These are phyloP conservation scores for Xylaria bambusicola DNA, from an alignment of 495 filamentous ascomycete genomes.

Conservation along the genomic window DNA sequence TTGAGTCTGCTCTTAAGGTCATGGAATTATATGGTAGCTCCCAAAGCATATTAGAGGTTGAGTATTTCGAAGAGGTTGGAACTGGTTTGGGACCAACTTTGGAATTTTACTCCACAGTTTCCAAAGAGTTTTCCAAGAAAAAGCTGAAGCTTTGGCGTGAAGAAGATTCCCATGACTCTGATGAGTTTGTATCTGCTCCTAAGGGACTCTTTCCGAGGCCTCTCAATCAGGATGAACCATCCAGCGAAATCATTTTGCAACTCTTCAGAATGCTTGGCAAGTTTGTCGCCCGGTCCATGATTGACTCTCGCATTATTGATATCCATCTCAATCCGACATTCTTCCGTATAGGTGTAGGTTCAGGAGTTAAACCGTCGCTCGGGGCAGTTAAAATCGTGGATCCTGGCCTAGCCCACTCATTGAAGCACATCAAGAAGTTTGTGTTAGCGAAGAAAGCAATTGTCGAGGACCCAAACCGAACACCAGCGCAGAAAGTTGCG, in stretches of 20 bases:
- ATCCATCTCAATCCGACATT: conserved; percentile 97
- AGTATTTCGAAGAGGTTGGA: conserved; percentile 98
- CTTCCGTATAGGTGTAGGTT: conserved; percentile 86
- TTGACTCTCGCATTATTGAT: conserved; percentile 97
- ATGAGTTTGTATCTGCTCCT: conserved; percentile 84
- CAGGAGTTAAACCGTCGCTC: conserved; percentile 78
- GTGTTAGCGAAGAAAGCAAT: conserved; percentile 78
- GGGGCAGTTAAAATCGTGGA: conserved; percentile 94
- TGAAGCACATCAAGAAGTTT: conserved; percentile 88
- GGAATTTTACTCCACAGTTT: conserved; percentile 98
- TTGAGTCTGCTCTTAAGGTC: conserved; percentile 98
- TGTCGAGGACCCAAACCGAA: conserved; percentile 66
- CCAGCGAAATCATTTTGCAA: conserved; percentile 79
- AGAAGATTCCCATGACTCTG: conserved; percentile 71
- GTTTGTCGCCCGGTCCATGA: conserved; percentile 97
- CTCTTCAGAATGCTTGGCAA: conserved; percentile 94
- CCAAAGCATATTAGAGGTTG: conserved; percentile 92
- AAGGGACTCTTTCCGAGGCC: conserved; percentile 91
- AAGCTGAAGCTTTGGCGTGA: conserved; percentile 96
- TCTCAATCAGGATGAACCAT: conserved; percentile 80
- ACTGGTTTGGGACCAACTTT: conserved; percentile 95
- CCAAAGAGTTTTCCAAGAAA: conserved; percentile 95
- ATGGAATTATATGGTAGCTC: conserved; percentile 99
- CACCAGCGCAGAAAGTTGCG: conserved; percentile 65
- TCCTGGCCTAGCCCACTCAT: conserved; percentile 76